Conservation (phyloP, 345 rosid species). For the Sonneratia alba region DNA sequence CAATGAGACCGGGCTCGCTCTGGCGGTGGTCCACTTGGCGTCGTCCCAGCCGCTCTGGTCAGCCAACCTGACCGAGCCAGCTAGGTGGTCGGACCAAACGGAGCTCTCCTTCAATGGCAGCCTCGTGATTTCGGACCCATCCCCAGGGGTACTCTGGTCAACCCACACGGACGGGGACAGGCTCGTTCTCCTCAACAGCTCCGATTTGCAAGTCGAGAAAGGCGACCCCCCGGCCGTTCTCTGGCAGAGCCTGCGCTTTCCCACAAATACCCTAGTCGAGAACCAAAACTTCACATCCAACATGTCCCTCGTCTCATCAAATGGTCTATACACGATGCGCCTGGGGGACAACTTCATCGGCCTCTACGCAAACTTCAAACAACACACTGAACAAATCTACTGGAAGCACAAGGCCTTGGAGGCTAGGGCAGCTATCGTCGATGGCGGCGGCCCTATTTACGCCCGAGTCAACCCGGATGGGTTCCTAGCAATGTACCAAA, state of each 20-base stretch:
- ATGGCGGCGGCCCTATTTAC: constrained; percentile 49
- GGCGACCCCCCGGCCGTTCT: constrained; percentile 16
- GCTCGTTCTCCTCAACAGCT: constrained; percentile 53
- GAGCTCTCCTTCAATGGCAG: constrained; percentile 67
- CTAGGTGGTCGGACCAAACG: constrained; percentile 54
- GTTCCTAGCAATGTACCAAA: constrained; percentile 71
- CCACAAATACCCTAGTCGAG: constrained; percentile 55
- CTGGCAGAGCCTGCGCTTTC: constrained; percentile 76
- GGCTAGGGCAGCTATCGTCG: constrained; percentile 48
- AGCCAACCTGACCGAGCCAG: constrained; percentile 26
- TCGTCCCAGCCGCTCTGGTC: constrained; percentile 59
- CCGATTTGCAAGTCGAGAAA: constrained; percentile 51
- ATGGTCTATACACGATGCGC: constrained; percentile 52
- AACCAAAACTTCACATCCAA: constrained; percentile 57
- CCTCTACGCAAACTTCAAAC: constrained; percentile 50
- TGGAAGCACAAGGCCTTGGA: constrained; percentile 67
- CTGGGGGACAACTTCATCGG: constrained; percentile 56
- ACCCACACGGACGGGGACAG: constrained; percentile 47
- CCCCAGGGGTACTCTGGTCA: constrained; percentile 47
- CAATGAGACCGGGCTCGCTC: constrained; percentile 47
- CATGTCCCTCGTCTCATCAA: constrained; percentile 53
- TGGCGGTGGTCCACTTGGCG: constrained; percentile 51
- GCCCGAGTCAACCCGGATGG: constrained; percentile 51
- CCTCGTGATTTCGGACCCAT: constrained; percentile 42
- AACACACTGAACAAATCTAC: constrained; percentile 40